Percentiles rank a stretch among this genome's conserved stretches.
Evolutionary conservation across 2,329 filamentous ascomycete species (phyloP).

Genomic region (Aspergillus clavatus): DNA sequence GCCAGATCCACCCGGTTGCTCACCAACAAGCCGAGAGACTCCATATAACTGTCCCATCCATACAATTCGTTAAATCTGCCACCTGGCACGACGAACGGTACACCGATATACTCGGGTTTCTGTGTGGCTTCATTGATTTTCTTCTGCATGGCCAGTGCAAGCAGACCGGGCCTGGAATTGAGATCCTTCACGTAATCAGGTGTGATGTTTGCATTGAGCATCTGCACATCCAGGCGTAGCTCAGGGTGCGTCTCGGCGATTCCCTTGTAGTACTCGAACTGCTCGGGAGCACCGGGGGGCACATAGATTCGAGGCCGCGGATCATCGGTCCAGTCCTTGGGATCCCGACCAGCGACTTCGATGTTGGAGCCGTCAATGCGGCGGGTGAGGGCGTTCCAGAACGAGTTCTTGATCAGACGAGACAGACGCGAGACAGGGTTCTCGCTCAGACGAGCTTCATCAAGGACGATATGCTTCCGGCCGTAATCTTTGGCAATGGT

Average conservation of each 20-base stretch:
- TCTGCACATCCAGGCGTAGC: constrained; percentile 78
- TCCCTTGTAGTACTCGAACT: constrained; percentile 81
- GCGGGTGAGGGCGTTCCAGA: constrained; percentile 88
- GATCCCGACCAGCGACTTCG: constrained; percentile 77
- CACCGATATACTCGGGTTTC: constrained; percentile 66
- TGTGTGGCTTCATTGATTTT: constrained; percentile 62
- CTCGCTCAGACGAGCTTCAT: constrained; percentile 87
- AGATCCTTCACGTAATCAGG: constrained; percentile 75
- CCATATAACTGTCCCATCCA: constrained; percentile 99
- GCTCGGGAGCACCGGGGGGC: constrained; percentile 75
- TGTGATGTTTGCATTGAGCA: constrained; percentile 67
- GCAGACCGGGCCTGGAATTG: constrained; percentile 79
- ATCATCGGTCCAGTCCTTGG: constrained; percentile 92
- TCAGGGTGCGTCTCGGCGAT: constrained; percentile 76
- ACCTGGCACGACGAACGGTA: constrained; percentile 95
- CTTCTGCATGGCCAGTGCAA: constrained; percentile 86
- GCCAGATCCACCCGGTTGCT: constrained; percentile 81
- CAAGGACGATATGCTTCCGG: constrained; percentile 81
- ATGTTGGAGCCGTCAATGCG: constrained; percentile 79
- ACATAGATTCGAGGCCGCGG: constrained; percentile 89
- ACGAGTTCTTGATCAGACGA: constrained; percentile 80
- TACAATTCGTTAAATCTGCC: constrained; percentile 98
- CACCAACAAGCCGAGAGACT: constrained; percentile 80
- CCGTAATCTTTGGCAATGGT: constrained; percentile 88
- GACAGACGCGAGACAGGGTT: constrained; percentile 87